phyloP scores from a whole-genome alignment of 495 filamentous ascomycete species.

The Sordaria brevicollis region DNA sequence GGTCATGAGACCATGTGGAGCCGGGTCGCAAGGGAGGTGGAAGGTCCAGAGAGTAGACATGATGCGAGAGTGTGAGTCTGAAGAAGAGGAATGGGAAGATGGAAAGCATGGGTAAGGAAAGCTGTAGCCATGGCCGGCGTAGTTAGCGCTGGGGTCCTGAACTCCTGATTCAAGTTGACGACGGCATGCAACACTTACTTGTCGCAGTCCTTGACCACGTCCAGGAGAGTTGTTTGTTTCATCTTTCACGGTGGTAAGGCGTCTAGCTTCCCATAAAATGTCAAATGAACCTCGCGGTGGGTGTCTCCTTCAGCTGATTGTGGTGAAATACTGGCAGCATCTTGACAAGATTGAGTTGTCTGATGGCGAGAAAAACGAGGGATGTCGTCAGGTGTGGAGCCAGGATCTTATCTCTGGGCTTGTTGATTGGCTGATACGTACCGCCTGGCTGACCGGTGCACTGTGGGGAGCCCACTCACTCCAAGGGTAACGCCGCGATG shows the following conservation, averaged over 20 bases:
- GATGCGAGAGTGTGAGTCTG: background rate
- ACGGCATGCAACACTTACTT: no score
- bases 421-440: background rate
- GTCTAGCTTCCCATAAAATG: background rate
- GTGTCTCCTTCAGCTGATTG: no score
- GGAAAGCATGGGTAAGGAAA: background rate
- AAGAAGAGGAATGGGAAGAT: background rate
- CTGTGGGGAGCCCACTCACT: no score
- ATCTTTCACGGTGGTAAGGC: background rate
- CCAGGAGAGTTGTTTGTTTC: background rate
- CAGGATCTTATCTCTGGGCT: background rate
- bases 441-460: no score
- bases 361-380: background rate
- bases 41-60: background rate
- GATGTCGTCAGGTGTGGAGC: background rate
- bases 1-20: background rate
- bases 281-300: no score
- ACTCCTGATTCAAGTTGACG: no score
- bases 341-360: background rate
- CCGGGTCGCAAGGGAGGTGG: background rate
- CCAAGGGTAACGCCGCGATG: no score
- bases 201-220: background rate
- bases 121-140: background rate
- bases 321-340: no score
- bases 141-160: background rate